Base-by-base conservation (phyloP, 2,329 filamentous ascomycete genomes). In the Colletotrichum sansevieriae region DNA sequence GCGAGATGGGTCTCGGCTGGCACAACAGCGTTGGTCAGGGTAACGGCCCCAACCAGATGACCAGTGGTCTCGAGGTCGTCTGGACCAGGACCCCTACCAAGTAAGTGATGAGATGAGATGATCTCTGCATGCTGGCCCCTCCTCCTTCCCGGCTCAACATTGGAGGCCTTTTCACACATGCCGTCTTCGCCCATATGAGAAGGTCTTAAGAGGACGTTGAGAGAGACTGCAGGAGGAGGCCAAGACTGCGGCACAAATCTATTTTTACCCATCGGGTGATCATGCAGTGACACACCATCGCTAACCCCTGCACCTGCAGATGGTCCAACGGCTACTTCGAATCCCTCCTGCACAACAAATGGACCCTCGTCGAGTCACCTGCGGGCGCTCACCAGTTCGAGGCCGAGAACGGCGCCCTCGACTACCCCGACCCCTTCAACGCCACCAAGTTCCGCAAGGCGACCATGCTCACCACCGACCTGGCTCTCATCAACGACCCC, bases 381-480 rank as follows among this genome's bases (percentile, higher is more conserved):
- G 92, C 89, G 68, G 92, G 92, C 74, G 91, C 91, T 69, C 88
- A 91, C 81, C 92, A 95, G 80, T 95, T 90, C 88, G 88, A 89
- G 22, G 92, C 92, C 61, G 91, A 93, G 85, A 85, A 88, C 72
- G 85, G 85, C 64, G 89, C 90, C 41, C 78, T 81, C 47, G 85
- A 91, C 78, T 91, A 94, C 73, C 92, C 92, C 15, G 88, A 94
- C 76, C 87, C 92, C 33, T 92, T 83, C 73, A 91, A 93, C 77
- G 44, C 86, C 69, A 87, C 80, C 82, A 90, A 91, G 85, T 93
- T 92, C 87, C 91, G 90, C 78, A 84, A 83, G 76, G 90, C 92
- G n/a, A 88, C 81, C 49, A 95, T 95, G 92, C 80, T 95, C 78
- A 94, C 91, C 13, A 91, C 88, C 22, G 92, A 95, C 80, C 79